Evolutionary conservation across 2,329 filamentous ascomycete genomes (phyloP).

Genomic region (Diaporthe vexans): DNA sequence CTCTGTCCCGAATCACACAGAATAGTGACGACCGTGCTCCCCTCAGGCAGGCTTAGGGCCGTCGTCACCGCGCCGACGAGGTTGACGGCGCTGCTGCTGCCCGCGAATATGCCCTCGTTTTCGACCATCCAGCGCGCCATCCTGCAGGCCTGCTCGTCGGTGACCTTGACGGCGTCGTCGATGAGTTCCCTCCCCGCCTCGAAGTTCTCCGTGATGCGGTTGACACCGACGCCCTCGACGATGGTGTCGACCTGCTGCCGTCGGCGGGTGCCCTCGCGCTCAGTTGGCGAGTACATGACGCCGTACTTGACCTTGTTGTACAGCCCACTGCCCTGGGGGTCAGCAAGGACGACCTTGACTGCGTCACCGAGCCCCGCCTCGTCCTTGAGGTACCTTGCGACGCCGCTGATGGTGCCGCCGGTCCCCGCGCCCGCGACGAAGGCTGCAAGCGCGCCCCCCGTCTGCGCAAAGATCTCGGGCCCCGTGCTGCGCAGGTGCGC

Average conservation of each 20-base stretch:
- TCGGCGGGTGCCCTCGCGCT: constrained; percentile 90
- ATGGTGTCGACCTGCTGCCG: constrained; percentile 95
- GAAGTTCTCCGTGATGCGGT: constrained; percentile 93
- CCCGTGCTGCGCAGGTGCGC: constrained; percentile 89
- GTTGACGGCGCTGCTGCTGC: constrained; percentile 97
- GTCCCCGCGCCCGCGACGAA: constrained; percentile 96
- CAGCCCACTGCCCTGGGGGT: constrained; percentile 93
- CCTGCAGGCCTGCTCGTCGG: constrained; percentile 86
- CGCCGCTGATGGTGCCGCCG: constrained; percentile 91
- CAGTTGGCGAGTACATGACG: constrained; percentile 93
- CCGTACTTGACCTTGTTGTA: constrained; percentile 94
- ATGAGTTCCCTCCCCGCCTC: constrained; percentile 88
- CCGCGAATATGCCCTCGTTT: constrained; percentile 93
- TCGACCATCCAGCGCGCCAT: constrained; percentile 99
- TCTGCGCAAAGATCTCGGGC: constrained; percentile 89
- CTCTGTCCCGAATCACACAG: constrained; percentile 87
- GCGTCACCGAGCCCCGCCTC: constrained; percentile 64
- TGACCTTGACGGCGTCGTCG: constrained; percentile 90
- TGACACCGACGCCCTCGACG: constrained; percentile 96
- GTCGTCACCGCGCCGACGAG: constrained; percentile 84
- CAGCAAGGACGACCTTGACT: constrained; percentile 84
- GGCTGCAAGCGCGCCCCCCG: constrained; percentile 80
- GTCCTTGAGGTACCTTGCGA: constrained; percentile 86
- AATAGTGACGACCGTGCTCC: constrained; percentile 83
- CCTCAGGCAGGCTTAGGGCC: constrained; percentile 72